These are phyloP conservation scores for Zoysia japonica DNA, from an alignment of 176 grass and related monocot genomes.

Conservation along the genomic window DNA sequence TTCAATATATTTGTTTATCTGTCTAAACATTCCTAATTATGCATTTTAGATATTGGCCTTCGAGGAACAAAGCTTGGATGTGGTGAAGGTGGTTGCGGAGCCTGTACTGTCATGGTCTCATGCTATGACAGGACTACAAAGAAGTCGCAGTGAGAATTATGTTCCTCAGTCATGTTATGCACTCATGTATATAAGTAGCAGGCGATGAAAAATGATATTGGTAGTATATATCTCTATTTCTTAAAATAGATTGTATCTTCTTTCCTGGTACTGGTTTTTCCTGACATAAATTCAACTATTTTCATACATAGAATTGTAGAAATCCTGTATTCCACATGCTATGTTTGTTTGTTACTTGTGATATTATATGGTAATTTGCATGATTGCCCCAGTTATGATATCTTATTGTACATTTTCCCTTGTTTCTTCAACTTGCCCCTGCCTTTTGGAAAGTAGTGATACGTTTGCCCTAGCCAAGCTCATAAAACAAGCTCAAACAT, in stretches of 20 bases:
- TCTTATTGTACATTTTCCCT: neutral
- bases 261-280: constrained; percentile 2
- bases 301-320: neutral
- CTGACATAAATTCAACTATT: neutral
- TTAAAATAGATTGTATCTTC: neutral
- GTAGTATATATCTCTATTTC: neutral
- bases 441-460: neutral
- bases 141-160: constrained; percentile 73
- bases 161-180: constrained; percentile 23
- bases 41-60: constrained; percentile 67
- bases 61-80: constrained; percentile 95
- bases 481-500: neutral
- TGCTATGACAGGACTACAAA: constrained; percentile 64
- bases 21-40: constrained; percentile 30
- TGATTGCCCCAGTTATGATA: neutral
- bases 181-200: constrained; percentile 8
- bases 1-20: constrained; percentile 9
- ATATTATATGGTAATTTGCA: neutral
- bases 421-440: neutral
- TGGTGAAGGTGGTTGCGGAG: constrained; percentile 97
- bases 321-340: constrained; percentile 1
- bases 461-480: neutral
- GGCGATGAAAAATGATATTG: neutral
- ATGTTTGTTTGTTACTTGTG: constrained; percentile 17
- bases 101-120: constrained; percentile 93